Evolutionary conservation across 169 alveolate species (phyloP), one percentile per base, ranked within the genome.

Genomic region (Eimeria falciformis): DNA sequence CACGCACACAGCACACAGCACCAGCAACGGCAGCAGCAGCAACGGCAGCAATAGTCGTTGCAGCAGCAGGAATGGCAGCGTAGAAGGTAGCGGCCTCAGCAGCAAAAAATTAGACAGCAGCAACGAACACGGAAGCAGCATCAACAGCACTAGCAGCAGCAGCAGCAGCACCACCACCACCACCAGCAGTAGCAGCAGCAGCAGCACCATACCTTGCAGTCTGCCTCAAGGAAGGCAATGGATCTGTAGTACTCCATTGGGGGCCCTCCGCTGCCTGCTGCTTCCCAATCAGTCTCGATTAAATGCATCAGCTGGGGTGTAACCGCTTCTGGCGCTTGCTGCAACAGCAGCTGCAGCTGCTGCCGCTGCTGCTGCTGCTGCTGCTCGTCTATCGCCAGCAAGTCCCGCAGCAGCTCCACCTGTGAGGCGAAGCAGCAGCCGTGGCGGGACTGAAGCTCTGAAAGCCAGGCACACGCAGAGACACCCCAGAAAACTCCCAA

Each of bases 351-450:
- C 27, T 12, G 73, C 43, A 43, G 50, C 91, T 81, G 81, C 18
- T 17, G 91, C 29, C 71, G 91, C 73, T 68, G 62, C 78, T 69
- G 77, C 77, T n/a, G 37, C 50, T 50, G 92, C 56, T 21, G 92
- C 75, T 53, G 47, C 55, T 23, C 55, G 75, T 87, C 92, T n/a
- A 78, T 62, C 25, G 46, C 58, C 6, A 87, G 85, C 40, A 87
- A 50, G 62, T 87, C 92, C 5, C 92, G 75, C 37, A 87, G 92
- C 45, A 87, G 37, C 81, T 87, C 92, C 47, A 87, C 78, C 85
- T 87, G 92, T 3, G 92, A 46, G 45, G 87, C 92, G 66, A 87
- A 29, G 50, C 92, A 87, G 62, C 92, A 87, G 58, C 92, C 92
- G 58, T 78, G 69, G 33, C 62, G 43, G 4, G 46, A 69, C 33